A percentile compares a stretch with the other conserved stretches of the same genome.
Conservation (phyloP, 2,329 filamentous ascomycete species). For the Sporothrix inflata region DNA sequence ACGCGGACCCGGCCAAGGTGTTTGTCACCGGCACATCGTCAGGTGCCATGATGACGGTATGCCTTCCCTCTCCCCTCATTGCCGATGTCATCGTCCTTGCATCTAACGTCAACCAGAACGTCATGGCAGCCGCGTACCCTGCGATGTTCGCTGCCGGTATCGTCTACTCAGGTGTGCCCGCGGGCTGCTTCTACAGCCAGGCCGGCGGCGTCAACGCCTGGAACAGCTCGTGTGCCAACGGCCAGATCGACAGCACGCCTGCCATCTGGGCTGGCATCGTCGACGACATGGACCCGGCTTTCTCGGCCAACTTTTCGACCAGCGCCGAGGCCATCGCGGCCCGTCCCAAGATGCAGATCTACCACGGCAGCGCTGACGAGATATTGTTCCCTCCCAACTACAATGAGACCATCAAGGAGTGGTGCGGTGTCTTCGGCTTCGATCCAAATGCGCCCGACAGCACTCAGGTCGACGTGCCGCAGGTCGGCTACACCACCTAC, state of each 20-base stretch:
- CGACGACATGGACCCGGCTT: conserved; percentile 52
- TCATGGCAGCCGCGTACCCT: conserved; percentile 52
- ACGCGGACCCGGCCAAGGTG: conserved; percentile 54
- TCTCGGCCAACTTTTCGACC: conserved; percentile 36
- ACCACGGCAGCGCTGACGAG: conserved; percentile 57
- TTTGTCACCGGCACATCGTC: conserved; percentile 57
- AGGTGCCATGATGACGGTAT: conserved; percentile 53
- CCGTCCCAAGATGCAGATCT: conserved; percentile 60
- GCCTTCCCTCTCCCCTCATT: neutral
- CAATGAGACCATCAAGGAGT: conserved; percentile 60
- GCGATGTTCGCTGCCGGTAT: conserved; percentile 52
- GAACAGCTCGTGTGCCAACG: conserved; percentile 57
- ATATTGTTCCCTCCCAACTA: conserved; percentile 58
- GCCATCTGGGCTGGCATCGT: conserved; percentile 54
- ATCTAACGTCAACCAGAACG: conserved; percentile 40
- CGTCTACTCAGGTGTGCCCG: conserved; percentile 49
- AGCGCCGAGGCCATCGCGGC: conserved; percentile 41
- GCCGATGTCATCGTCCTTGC: neutral
- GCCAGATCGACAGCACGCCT: conserved; percentile 47
- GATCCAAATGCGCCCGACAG: conserved; percentile 34
- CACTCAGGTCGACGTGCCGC: conserved; percentile 34
- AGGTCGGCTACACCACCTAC: conserved; percentile 37
- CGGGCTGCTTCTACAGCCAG: conserved; percentile 49
- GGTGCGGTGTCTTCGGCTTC: conserved; percentile 55
- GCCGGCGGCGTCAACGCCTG: conserved; percentile 49